Percentiles rank a stretch among this genome's conserved stretches.
phyloP scores from a whole-genome alignment of 2,329 filamentous ascomycete genomes.

The Apiospora sp. region DNA sequence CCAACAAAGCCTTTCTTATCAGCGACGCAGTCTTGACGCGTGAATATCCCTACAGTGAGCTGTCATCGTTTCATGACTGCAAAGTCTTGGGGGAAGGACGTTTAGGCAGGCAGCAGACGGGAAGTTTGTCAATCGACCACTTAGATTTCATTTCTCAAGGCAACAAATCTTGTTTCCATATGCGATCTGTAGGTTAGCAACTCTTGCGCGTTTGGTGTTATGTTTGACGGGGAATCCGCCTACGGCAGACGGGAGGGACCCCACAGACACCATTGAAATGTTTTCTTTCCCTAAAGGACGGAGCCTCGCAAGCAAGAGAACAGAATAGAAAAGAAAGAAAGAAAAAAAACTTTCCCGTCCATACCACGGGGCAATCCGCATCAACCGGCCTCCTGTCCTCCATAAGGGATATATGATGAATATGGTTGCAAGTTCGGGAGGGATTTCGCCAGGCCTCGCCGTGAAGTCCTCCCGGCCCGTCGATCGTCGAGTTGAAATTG shows the following conservation, averaged over 20 bases:
- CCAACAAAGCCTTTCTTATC: background rate
- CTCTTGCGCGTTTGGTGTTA: conserved; percentile 11
- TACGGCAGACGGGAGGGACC: conserved; percentile 22
- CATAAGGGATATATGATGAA: background rate
- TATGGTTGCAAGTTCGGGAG: background rate
- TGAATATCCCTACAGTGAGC: background rate
- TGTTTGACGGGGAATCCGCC: conserved; percentile 19
- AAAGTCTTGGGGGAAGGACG: background rate
- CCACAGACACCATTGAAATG: conserved; percentile 14
- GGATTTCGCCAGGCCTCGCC: background rate
- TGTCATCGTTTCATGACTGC: background rate
- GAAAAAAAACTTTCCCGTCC: background rate
- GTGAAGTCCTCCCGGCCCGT: conserved; percentile 19
- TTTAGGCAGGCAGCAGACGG: background rate
- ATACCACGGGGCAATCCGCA: background rate
- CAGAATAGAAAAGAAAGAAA: background rate
- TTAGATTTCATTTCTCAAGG: background rate
- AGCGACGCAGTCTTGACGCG: background rate
- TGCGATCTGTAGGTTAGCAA: conserved; percentile 21
- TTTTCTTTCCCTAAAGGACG: background rate
- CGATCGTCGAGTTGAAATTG: conserved; percentile 21
- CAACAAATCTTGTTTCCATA: conserved; percentile 14
- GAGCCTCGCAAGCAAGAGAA: conserved; percentile 5
- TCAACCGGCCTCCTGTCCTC: background rate
- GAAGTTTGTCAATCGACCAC: background rate